Percentiles rank a stretch among this genome's conserved stretches.
Evolutionary conservation across 352 stramenopile genomes (phyloP).

Genomic region (Globisporangium cystogenes): DNA sequence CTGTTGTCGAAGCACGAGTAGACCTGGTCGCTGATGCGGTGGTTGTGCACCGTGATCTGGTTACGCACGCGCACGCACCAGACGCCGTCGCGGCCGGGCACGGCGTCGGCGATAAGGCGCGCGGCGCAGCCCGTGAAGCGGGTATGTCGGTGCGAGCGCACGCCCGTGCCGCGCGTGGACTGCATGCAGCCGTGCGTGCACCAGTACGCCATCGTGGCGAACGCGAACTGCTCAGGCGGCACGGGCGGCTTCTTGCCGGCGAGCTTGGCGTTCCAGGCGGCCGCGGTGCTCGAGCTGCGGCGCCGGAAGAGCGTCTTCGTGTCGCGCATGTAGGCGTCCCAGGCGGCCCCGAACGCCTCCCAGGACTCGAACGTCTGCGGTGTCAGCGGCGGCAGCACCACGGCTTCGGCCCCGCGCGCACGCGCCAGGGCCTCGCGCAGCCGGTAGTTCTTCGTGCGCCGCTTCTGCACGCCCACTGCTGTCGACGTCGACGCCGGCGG

Average conservation of each 20-base stretch:
- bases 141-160: slow-evolving; percentile 74
- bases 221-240: slow-evolving; percentile 67
- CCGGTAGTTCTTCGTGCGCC: slow-evolving; percentile 80
- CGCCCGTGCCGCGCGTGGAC: slow-evolving; percentile 56
- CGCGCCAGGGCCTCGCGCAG: slow-evolving; percentile 66
- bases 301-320: slow-evolving; percentile 78
- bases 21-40: slow-evolving; percentile 72
- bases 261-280: slow-evolving; percentile 73
- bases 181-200: slow-evolving; percentile 82
- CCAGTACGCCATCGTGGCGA: slow-evolving; percentile 83
- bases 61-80: slow-evolving; percentile 79
- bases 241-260: slow-evolving; percentile 67
- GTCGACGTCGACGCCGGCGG: slow-evolving; percentile 10
- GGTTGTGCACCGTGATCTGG: slow-evolving; percentile 73
- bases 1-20: slow-evolving; percentile 78
- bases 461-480: slow-evolving; percentile 48
- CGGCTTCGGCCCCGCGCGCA: slow-evolving; percentile 31
- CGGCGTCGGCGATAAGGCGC: slow-evolving; percentile 66
- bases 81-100: slow-evolving; percentile 38
- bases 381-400: slow-evolving; percentile 41
- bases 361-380: slow-evolving; percentile 53
- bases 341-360: slow-evolving; percentile 63
- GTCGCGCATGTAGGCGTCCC: slow-evolving; percentile 55
- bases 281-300: slow-evolving; percentile 62
- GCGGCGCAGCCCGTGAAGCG: slow-evolving; percentile 74